Conservation (phyloP, 345 rosid species). For the Citrus cavaleriei region DNA sequence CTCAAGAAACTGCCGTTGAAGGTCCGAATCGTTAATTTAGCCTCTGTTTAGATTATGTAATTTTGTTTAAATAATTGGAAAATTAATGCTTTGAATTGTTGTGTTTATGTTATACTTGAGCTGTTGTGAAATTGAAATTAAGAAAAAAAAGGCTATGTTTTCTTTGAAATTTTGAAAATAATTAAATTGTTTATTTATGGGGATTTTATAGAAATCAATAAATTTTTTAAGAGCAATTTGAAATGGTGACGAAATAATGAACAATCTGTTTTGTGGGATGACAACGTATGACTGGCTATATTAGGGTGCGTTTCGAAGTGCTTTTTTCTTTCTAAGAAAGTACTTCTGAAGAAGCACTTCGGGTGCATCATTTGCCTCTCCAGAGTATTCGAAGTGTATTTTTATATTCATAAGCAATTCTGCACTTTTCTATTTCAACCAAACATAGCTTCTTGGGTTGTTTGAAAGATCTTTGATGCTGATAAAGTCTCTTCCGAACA, state of each 20-base stretch:
- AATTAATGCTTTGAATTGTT: too few relatives aligned
- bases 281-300: neutral
- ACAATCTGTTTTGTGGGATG: neutral
- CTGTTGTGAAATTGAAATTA: neutral
- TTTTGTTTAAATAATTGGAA: too few relatives aligned
- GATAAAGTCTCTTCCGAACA: neutral
- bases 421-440: neutral
- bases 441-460: neutral
- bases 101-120: neutral
- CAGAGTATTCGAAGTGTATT: neutral
- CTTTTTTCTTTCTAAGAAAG: neutral
- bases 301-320: neutral
- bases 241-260: neutral
- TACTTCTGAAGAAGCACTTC: neutral
- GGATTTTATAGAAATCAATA: neutral
- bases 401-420: neutral
- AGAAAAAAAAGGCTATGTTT: neutral
- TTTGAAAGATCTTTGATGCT: neutral
- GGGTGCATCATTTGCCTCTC: neutral
- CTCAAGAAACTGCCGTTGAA: constrained; percentile 24
- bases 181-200: neutral
- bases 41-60: neutral
- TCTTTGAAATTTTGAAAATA: neutral
- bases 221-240: neutral
- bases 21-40: constrained; percentile 12